Conservation (phyloP, 352 stramenopile genomes). For the Phytophthora rubi region DNA sequence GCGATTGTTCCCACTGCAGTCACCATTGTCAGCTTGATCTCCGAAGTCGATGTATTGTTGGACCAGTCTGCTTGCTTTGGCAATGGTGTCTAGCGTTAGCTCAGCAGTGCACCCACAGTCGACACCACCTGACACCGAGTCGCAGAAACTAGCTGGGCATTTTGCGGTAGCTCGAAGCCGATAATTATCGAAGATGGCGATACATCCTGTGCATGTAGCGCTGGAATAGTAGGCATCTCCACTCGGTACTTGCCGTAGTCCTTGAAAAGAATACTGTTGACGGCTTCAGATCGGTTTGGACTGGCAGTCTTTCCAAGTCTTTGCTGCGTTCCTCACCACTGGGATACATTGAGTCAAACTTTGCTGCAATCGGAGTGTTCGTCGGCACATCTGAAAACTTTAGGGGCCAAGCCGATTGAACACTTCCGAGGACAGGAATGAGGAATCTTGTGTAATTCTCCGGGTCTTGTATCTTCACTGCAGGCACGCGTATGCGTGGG, state of each 20-base stretch:
- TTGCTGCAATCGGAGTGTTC: slow-evolving; percentile 15
- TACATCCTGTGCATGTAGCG: slow-evolving; percentile 48
- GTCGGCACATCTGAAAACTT: slow-evolving; percentile 26
- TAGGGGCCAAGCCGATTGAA: slow-evolving; percentile 20
- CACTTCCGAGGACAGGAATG: slow-evolving; percentile 13
- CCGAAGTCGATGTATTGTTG: slow-evolving; percentile 48
- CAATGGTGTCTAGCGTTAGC: slow-evolving; percentile 43
- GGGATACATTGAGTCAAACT: slow-evolving; percentile 22
- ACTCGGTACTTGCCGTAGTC: slow-evolving; percentile 66
- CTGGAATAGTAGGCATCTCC: slow-evolving; percentile 50
- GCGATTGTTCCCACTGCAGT: slow-evolving; percentile 19
- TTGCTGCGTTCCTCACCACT: slow-evolving; percentile 15
- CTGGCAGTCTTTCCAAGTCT: slow-evolving; percentile 63
- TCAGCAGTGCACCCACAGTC: slow-evolving; percentile 7
- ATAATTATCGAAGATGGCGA: slow-evolving; percentile 49
- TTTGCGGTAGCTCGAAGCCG: slow-evolving; percentile 43
- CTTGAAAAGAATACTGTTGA: slow-evolving; percentile 52
- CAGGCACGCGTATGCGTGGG: slow-evolving; percentile 24
- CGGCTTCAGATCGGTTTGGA: slow-evolving; percentile 31
- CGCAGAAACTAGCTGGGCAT: slow-evolving; percentile 51
- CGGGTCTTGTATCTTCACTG: slow-evolving; percentile 31
- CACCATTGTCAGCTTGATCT: slow-evolving; percentile 51
- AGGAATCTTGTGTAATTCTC: slow-evolving; percentile 14
- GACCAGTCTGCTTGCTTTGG: slow-evolving; percentile 35
- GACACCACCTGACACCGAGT: slow-evolving; percentile 20